A percentile compares a stretch with the other conserved stretches of the same genome.
phyloP scores from a whole-genome alignment of 2,329 filamentous ascomycete species.

The Salinomyces thailandicus region DNA sequence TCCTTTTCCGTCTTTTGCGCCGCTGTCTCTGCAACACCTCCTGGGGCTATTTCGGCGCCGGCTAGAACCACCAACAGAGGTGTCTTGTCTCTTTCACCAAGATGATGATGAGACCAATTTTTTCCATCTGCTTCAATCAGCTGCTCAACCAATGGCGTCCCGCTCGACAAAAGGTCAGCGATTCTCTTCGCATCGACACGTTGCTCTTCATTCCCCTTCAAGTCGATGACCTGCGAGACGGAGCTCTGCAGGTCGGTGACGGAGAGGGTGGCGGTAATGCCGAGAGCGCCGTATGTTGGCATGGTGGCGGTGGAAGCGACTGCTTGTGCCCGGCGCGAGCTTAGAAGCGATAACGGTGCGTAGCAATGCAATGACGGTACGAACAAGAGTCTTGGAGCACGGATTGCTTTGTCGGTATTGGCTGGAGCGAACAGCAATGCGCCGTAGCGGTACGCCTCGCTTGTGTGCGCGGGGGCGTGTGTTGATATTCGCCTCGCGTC shows the following conservation, averaged over 20 bases:
- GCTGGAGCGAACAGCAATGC: no score
- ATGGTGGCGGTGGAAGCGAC: constrained; percentile 12
- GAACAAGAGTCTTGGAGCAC: no score
- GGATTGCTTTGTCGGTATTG: no score
- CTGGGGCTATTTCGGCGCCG: no score
- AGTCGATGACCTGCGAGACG: constrained; percentile 11
- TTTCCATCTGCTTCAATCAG: constrained; percentile 11
- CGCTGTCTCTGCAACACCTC: no score
- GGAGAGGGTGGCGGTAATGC: constrained; percentile 18
- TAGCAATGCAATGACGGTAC: no score
- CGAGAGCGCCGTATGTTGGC: constrained; percentile 22
- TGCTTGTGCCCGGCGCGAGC: no score
- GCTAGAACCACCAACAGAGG: constrained; percentile 26
- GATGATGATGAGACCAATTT: constrained; percentile 19
- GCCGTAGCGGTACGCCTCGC: no score
- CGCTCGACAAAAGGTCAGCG: constrained; percentile 9
- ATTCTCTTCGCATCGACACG: constrained; percentile 12
- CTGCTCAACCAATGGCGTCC: constrained; percentile 12
- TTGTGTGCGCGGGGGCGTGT: no score
- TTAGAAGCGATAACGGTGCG: no score
- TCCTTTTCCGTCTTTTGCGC: no score
- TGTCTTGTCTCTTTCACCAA: constrained; percentile 22
- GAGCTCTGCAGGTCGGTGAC: constrained; percentile 14
- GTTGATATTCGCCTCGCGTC: no score
- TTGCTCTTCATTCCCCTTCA: constrained; percentile 10